These are phyloP conservation scores for Tetrapisispora namnaoensis DNA, from an alignment of 805 yeast genomes.

Conservation along the genomic window DNA sequence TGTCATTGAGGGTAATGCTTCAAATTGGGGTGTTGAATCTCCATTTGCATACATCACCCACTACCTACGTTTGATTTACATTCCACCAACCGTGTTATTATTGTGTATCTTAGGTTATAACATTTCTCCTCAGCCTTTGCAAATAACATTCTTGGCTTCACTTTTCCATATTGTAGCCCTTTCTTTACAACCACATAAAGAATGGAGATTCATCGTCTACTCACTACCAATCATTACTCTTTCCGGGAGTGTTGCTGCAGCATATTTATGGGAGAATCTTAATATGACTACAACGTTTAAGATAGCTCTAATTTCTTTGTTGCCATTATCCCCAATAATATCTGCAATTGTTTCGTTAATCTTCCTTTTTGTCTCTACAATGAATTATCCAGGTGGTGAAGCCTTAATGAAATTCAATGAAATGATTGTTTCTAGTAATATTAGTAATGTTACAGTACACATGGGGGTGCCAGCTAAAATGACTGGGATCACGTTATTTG, in stretches of 20 bases:
- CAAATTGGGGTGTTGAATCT: constrained; percentile 83
- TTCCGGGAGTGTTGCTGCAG: constrained; percentile 53
- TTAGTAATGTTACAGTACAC: constrained; percentile 41
- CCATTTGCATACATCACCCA: constrained; percentile 52
- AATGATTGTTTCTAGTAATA: constrained; percentile 24
- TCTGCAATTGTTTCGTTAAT: constrained; percentile 36
- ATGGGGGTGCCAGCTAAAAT: constrained; percentile 74
- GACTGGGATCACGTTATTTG: constrained; percentile 78
- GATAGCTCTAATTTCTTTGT: constrained; percentile 23
- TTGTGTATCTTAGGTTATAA: constrained; percentile 32
- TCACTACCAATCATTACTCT: constrained; percentile 58
- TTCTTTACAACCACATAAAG: constrained; percentile 86
- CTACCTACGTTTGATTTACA: constrained; percentile 33
- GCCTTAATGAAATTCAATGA: constrained; percentile 52
- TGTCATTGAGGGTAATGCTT: constrained; percentile 62
- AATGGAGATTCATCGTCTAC: constrained; percentile 84
- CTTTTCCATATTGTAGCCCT: constrained; percentile 47
- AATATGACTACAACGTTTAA: constrained; percentile 13
- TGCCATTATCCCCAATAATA: constrained; percentile 27
- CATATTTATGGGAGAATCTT: constrained; percentile 30
- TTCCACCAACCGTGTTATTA: constrained; percentile 37
- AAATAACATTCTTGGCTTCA: constrained; percentile 42
- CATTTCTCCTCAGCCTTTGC: constrained; percentile 30
- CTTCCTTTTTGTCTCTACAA: constrained; percentile 54
- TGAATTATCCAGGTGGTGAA: constrained; percentile 84